These are phyloP conservation scores for Candida ovalis DNA, from an alignment of 805 yeast genomes.

Conservation along the genomic window DNA sequence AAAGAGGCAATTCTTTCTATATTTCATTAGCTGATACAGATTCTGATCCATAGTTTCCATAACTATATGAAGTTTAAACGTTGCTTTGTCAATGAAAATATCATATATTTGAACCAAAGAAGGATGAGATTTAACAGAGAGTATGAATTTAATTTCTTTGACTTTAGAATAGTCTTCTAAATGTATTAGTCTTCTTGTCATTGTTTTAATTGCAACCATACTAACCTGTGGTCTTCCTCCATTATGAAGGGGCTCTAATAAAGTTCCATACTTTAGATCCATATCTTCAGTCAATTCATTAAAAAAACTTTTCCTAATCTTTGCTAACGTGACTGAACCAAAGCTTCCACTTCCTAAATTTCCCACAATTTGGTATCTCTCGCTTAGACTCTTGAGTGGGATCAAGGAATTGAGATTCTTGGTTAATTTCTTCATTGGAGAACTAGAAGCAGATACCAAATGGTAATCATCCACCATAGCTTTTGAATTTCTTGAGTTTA, in stretches of 20 bases:
- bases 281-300: conserved; percentile 15
- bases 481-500: conserved; percentile 10
- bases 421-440: neutral
- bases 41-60: conserved; percentile 90
- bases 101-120: conserved; percentile 74
- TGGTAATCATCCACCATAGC: conserved; percentile 13
- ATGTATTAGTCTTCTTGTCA: conserved; percentile 53
- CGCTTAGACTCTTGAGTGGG: conserved; percentile 40
- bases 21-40: conserved; percentile 69
- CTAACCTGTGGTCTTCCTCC: conserved; percentile 15
- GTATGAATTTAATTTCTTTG: conserved; percentile 65
- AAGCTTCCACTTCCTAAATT: conserved; percentile 72
- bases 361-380: conserved; percentile 47
- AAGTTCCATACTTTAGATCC: conserved; percentile 37
- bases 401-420: conserved; percentile 6
- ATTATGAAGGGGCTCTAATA: conserved; percentile 41
- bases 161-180: conserved; percentile 54
- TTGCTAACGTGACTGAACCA: conserved; percentile 67
- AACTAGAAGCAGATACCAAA: conserved; percentile 3
- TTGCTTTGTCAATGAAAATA: conserved; percentile 63
- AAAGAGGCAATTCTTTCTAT: conserved; percentile 50
- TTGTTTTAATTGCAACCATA: conserved; percentile 77
- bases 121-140: conserved; percentile 66
- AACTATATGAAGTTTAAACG: conserved; percentile 66
- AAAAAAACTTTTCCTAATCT: conserved; percentile 32